Conservation (phyloP, 805 yeast species). For the Schwanniomyces pseudopolymorphus region DNA sequence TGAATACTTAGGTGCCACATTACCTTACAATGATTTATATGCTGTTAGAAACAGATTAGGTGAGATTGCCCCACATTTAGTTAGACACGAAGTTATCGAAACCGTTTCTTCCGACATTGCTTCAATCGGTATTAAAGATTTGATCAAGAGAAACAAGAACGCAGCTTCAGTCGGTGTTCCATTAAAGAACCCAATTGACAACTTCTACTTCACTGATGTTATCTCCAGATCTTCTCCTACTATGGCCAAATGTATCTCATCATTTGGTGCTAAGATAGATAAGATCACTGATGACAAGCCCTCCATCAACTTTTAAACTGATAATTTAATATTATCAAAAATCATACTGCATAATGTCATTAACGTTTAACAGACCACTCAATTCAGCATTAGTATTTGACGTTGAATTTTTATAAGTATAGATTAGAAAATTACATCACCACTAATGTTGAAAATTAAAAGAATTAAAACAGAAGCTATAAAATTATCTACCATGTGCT, state of each 20-base stretch:
- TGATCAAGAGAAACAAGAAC: slow-evolving; percentile 36
- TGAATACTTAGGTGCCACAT: slow-evolving; percentile 67
- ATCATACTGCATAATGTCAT: slow-evolving; percentile 7
- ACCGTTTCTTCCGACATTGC: slow-evolving; percentile 59
- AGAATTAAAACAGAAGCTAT: background rate
- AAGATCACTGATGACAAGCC: slow-evolving; percentile 52
- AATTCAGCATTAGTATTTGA: background rate
- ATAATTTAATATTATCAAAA: background rate
- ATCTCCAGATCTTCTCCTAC: slow-evolving; percentile 86
- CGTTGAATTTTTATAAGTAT: background rate
- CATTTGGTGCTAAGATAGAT: slow-evolving; percentile 67
- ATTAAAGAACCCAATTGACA: slow-evolving; percentile 70
- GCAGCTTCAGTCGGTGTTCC: slow-evolving; percentile 42
- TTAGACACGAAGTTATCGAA: slow-evolving; percentile 74
- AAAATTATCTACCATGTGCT: background rate
- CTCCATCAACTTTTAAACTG: slow-evolving; percentile 31
- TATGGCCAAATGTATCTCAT: slow-evolving; percentile 81
- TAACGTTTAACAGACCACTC: slow-evolving; percentile 1
- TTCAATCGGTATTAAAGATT: slow-evolving; percentile 53
- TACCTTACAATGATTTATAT: slow-evolving; percentile 74
- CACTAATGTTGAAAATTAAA: background rate
- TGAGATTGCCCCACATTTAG: slow-evolving; percentile 78
- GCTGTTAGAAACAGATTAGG: slow-evolving; percentile 68
- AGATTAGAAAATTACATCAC: background rate
- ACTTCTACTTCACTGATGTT: slow-evolving; percentile 87